These are phyloP conservation scores for Kwoniella mangroviensis DNA, from an alignment of 768 basidiomycete genomes.

Conservation along the genomic window DNA sequence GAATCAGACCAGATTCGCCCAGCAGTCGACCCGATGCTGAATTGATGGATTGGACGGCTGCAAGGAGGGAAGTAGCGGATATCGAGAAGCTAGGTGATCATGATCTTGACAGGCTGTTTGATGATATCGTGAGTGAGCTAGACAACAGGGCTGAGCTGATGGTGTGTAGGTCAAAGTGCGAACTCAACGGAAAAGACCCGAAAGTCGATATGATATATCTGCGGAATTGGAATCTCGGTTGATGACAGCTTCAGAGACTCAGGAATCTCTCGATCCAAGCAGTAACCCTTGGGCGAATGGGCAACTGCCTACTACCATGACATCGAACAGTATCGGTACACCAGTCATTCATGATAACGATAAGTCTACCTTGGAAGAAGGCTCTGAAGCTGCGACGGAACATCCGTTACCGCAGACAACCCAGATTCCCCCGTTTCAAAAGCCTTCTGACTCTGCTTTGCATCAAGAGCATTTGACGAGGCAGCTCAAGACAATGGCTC, in stretches of 20 bases:
- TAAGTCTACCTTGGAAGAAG: conserved; percentile 17
- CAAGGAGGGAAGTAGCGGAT: conserved; percentile 89
- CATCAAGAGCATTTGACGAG: conserved; percentile 77
- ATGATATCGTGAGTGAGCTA: conserved; percentile 92
- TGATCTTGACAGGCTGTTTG: conserved; percentile 76
- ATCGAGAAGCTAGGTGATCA: conserved; percentile 92
- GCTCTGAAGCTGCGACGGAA: conserved; percentile 25
- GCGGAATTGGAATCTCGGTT: conserved; percentile 43
- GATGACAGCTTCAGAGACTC: conserved; percentile 35
- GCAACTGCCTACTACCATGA: conserved; percentile 32
- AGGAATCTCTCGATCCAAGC: conserved; percentile 39
- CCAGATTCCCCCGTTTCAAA: neutral
- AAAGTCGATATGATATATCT: conserved; percentile 42
- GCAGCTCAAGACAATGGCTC: conserved; percentile 77
- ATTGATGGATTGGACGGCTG: conserved; percentile 89
- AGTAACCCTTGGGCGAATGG: conserved; percentile 43
- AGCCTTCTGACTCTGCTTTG: conserved; percentile 30
- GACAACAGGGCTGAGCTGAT: conserved; percentile 55
- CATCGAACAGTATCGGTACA: conserved; percentile 37
- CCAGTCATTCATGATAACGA: conserved; percentile 27
- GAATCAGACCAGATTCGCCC: conserved; percentile 33
- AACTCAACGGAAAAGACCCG: conserved; percentile 43
- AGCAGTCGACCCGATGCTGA: conserved; percentile 32
- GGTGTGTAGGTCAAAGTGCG: conserved; percentile 44
- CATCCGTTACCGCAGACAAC: neutral